Evolutionary conservation across 2,329 filamentous ascomycete genomes (phyloP), one percentile per base, ranked within the genome.

Genomic region (Pseudopyrenochaeta lycopersici): DNA sequence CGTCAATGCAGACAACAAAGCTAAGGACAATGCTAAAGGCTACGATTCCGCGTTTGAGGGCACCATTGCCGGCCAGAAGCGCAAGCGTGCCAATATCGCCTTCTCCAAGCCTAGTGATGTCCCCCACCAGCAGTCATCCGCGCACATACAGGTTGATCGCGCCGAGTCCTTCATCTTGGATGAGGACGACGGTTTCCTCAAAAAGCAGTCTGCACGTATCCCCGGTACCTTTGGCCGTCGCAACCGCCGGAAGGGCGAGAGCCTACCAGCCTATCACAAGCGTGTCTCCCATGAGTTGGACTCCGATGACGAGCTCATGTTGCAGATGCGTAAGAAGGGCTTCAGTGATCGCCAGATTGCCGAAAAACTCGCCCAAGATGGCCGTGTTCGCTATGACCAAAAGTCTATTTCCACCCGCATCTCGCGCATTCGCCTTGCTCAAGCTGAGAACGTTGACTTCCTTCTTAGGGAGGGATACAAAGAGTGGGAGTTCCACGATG

Each of bases 401-500:
- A 81, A 82, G 70, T 79, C 80, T 2, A 78, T 84, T 46, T 75
- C 76, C 17, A 80, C 78, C 30, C 80, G 81, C 33, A 81, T 78
- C 66, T 63, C 69, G 36, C 79, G 81, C 18, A 74, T 83, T 44
- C 77, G 77, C 48, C 71, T 75, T 32, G 76, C 74, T 1, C 70
- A 81, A 39, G 75, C 77, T 30, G 67, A 75, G 32, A 72, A 73
- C 18, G 72, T 79, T n/a, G 80, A 83, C 52, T 73, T 76, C 39
- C 68, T 76, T 20, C 71, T 84, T 0, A 74, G 80, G 40, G 76
- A 80, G 44, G 77, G 81, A 33, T 67, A 80, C 54, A 80, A 74
- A 44, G 80, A 81, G 60, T 84, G 82, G 82, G 75, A 80, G 45
- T 69, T 75, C 11, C 76, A 76, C 15, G 82, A 84, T 65, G 81